A percentile compares a stretch with the other conserved stretches of the same genome.
Conservation (phyloP, 202 grass and related monocot genomes). For the Digitaria exilis region DNA sequence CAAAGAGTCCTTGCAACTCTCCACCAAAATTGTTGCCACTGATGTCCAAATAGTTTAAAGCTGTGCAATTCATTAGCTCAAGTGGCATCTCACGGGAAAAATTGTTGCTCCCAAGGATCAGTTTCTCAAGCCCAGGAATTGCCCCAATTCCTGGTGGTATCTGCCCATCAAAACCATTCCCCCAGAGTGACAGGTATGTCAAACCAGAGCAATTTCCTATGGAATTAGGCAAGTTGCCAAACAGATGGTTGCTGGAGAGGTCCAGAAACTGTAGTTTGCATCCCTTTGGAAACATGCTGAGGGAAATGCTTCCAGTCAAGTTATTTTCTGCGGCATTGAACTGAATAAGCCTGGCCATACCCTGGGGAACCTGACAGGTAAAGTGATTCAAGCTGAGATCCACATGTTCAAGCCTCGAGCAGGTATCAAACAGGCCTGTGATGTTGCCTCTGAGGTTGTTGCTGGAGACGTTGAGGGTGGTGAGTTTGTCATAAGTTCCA, state of each 20-base stretch:
- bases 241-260: slow-evolving; percentile 25
- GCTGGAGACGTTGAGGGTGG: slow-evolving; percentile 40
- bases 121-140: slow-evolving; percentile 22
- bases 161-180: neutral
- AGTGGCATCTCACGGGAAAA: slow-evolving; percentile 44
- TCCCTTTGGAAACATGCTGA: slow-evolving; percentile 11
- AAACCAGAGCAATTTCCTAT: slow-evolving; percentile 52
- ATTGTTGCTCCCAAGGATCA: slow-evolving; percentile 52
- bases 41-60: slow-evolving; percentile 44
- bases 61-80: slow-evolving; percentile 43
- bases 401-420: slow-evolving; percentile 27
- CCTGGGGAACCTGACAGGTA: slow-evolving; percentile 34
- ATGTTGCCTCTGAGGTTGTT: slow-evolving; percentile 43
- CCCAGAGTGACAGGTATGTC: slow-evolving; percentile 13
- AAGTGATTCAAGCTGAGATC: slow-evolving; percentile 59
- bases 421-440: slow-evolving; percentile 33
- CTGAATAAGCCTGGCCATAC: slow-evolving; percentile 27
- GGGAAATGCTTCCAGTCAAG: slow-evolving; percentile 33
- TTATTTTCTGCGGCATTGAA: slow-evolving; percentile 48
- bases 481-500: slow-evolving; percentile 33
- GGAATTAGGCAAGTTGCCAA: slow-evolving; percentile 45
- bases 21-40: slow-evolving; percentile 47
- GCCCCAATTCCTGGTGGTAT: slow-evolving; percentile 43
- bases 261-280: neutral
- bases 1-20: slow-evolving; percentile 52